A percentile compares a stretch with the other conserved stretches of the same genome.
phyloP scores from a whole-genome alignment of 2,329 filamentous ascomycete species.

The Nannizziopsis arthrosporioides region DNA sequence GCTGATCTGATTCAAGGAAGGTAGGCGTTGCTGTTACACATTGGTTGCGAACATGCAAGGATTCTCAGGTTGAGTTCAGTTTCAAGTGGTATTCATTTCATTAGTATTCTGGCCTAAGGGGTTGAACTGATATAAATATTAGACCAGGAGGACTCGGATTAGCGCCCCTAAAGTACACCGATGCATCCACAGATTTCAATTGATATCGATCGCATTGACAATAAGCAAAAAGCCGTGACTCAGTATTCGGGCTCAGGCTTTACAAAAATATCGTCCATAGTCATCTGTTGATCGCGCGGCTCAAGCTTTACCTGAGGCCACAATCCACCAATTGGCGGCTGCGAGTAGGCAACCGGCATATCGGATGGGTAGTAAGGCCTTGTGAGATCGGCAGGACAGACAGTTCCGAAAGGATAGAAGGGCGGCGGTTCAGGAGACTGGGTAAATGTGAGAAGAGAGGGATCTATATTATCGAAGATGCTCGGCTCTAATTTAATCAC shows the following conservation, averaged over 20 bases:
- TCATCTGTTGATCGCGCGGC: slow-evolving; percentile 11
- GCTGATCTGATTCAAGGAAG: too few relatives aligned
- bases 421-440: neutral
- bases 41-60: too few relatives aligned
- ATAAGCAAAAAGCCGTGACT: neutral
- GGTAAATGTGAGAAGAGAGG: neutral
- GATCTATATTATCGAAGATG: slow-evolving; percentile 5
- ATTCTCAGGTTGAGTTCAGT: too few relatives aligned
- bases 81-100: too few relatives aligned
- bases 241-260: slow-evolving; percentile 18
- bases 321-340: slow-evolving; percentile 13
- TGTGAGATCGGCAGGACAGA: slow-evolving; percentile 17
- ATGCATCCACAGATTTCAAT: neutral
- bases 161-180: neutral
- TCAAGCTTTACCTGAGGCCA: slow-evolving; percentile 22
- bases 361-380: slow-evolving; percentile 12
- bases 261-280: slow-evolving; percentile 15
- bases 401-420: slow-evolving; percentile 9
- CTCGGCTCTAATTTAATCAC: slow-evolving; percentile 11
- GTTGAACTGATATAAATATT: neutral
- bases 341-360: slow-evolving; percentile 10
- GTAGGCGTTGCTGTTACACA: too few relatives aligned
- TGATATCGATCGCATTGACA: neutral
- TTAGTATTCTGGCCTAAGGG: too few relatives aligned
- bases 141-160: too few relatives aligned